A percentile compares a stretch with the other conserved stretches of the same genome.
phyloP scores from a whole-genome alignment of 2,329 filamentous ascomycete species.

The Aspergillus clavatus region DNA sequence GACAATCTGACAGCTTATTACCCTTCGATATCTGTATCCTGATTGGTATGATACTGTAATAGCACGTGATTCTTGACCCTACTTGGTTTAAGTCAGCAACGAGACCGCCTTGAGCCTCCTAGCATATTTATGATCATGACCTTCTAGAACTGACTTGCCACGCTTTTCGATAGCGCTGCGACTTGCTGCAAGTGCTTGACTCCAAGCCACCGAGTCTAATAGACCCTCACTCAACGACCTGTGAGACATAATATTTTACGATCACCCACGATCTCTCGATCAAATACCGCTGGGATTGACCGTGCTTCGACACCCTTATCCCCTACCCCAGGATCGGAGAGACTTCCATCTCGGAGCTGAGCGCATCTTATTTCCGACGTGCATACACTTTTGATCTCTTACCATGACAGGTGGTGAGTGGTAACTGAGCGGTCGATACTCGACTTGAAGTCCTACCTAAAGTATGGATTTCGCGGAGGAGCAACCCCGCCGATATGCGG shows the following conservation, averaged over 20 bases:
- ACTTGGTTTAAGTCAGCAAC: background rate
- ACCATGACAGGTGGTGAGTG: constrained; percentile 23
- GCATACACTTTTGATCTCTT: background rate
- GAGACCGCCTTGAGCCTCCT: background rate
- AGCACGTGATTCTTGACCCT: background rate
- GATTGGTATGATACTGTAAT: background rate
- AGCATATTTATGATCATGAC: background rate
- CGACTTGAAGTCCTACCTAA: constrained; percentile 9
- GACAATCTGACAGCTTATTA: background rate
- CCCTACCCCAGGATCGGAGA: background rate
- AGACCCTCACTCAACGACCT: too few relatives aligned
- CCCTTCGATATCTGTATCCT: background rate
- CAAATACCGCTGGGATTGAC: too few relatives aligned
- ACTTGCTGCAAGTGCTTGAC: background rate
- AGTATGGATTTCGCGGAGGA: constrained; percentile 27
- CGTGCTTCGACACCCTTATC: too few relatives aligned
- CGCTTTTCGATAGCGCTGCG: background rate
- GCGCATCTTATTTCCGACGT: too few relatives aligned
- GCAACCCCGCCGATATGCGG: constrained; percentile 18
- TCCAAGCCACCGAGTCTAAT: background rate
- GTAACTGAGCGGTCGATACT: constrained; percentile 15
- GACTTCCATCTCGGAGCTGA: background rate
- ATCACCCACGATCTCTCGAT: too few relatives aligned
- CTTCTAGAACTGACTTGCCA: background rate
- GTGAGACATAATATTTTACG: too few relatives aligned